Evolutionary conservation across 441 rosid genomes (phyloP).

Genomic region (Macaranga tanarius): DNA sequence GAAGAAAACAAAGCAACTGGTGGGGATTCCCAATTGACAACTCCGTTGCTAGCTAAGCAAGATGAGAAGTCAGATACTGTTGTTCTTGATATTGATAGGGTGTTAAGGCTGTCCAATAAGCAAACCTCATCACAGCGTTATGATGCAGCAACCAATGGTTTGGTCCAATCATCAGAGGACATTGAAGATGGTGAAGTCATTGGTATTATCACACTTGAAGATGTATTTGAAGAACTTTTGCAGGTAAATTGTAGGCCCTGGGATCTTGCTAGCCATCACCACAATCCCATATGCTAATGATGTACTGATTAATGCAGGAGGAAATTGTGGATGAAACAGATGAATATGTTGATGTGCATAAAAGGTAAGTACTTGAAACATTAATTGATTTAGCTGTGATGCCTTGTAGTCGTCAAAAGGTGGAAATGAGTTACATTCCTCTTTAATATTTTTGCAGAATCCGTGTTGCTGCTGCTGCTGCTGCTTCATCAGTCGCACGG

Average conservation of each 20-base stretch:
- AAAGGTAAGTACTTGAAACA: slow-evolving; percentile 50
- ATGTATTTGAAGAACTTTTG: slow-evolving; percentile 93
- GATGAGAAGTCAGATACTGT: slow-evolving; percentile 55
- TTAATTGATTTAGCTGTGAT: not conserved
- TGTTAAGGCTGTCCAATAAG: slow-evolving; percentile 36
- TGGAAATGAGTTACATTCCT: not conserved
- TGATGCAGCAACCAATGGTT: slow-evolving; percentile 43
- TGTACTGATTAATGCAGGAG: slow-evolving; percentile 51
- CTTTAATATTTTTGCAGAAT: slow-evolving; percentile 52
- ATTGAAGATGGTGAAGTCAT: slow-evolving; percentile 90
- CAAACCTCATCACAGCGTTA: slow-evolving; percentile 28
- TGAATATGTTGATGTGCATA: slow-evolving; percentile 95
- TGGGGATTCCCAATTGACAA: slow-evolving; percentile 50
- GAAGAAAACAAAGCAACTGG: slow-evolving; percentile 39
- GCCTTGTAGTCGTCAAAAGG: not conserved
- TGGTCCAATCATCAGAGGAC: slow-evolving; percentile 53
- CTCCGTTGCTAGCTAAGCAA: slow-evolving; percentile 57
- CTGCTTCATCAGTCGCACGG: slow-evolving; percentile 90
- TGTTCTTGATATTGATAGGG: slow-evolving; percentile 69
- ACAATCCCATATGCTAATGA: slow-evolving; percentile 2
- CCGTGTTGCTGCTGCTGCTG: slow-evolving; percentile 98
- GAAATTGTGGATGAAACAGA: slow-evolving; percentile 98
- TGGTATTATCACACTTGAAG: slow-evolving; percentile 96
- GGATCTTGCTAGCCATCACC: slow-evolving; percentile 3
- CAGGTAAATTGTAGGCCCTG: slow-evolving; percentile 39